Conservation (phyloP, 768 basidiomycete genomes). For the Russula dissimulans region DNA sequence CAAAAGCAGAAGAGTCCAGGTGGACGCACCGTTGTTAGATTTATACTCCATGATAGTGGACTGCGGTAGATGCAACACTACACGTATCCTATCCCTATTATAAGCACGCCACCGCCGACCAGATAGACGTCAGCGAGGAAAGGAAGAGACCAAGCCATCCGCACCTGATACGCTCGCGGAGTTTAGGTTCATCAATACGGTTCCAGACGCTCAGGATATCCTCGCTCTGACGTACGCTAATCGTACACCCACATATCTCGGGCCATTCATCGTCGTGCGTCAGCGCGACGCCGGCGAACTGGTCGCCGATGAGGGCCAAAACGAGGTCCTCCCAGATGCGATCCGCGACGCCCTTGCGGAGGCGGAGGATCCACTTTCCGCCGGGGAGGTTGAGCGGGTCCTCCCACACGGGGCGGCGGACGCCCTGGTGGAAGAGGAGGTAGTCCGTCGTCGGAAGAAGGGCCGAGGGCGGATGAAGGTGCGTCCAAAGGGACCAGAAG, state of each 20-base stretch:
- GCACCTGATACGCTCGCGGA: conserved; percentile 76
- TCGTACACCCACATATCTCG: conserved; percentile 90
- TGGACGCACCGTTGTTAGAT: conserved; percentile 68
- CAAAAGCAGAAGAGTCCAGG: background rate
- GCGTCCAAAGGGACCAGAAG: conserved; percentile 92
- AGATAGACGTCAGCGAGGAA: background rate
- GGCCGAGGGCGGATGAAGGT: conserved; percentile 75
- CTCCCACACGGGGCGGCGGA: conserved; percentile 93
- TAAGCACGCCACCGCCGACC: background rate
- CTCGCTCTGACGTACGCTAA: conserved; percentile 87
- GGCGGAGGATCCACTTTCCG: conserved; percentile 92
- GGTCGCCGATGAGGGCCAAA: conserved; percentile 81
- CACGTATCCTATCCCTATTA: conserved; percentile 67
- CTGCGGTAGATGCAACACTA: conserved; percentile 64
- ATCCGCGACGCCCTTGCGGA: conserved; percentile 85
- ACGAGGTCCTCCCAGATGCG: conserved; percentile 88
- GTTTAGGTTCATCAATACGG: conserved; percentile 66
- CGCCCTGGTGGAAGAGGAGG: conserved; percentile 77
- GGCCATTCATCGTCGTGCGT: conserved; percentile 46
- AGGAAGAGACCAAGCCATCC: conserved; percentile 23
- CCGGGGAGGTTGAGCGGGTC: conserved; percentile 81
- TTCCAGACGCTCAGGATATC: conserved; percentile 95
- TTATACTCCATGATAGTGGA: conserved; percentile 91
- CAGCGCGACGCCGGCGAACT: conserved; percentile 66
- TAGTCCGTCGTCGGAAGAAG: conserved; percentile 90